Evolutionary conservation across 2,329 filamentous ascomycete species (phyloP), one percentile per base, ranked within the genome.

Genomic region (Pezicula rhizophila): DNA sequence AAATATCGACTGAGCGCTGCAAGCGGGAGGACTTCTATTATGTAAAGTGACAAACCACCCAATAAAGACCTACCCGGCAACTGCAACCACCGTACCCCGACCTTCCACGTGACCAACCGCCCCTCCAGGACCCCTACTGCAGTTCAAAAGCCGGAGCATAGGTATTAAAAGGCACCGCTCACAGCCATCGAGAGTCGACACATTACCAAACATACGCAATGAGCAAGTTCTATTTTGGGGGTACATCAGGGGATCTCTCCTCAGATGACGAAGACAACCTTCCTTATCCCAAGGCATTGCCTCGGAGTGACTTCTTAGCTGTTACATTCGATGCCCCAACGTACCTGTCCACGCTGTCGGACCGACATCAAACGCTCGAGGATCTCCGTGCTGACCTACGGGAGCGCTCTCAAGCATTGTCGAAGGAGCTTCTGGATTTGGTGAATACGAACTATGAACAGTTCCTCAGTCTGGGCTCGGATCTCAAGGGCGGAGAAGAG

Each of bases 401-500:
- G 40, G 81, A 90, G 50, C 79, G 95, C 46, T 88, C 84, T 57
- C 80, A 87, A 58, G 78, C 85, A 17, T 84, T 99, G 52, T 87
- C 84, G 61, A 81, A 85, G 54, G 93, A 99, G 70, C 77, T 99
- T 2, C 76, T 99, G 15, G 92, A 96, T 69, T 80, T 99, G 7
- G 93, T 99, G 57, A 99, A 99, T 64, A 80, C 85, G 45, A 95
- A 99, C 68, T 97, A 99, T 66, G 85, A 89, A 42, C 87, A 92
- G 49, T 99, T 99, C 60, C 69, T 99, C 4, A 84, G 84, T 0
- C 71, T 99, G 0, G 95, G 93, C 0, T 82, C 79, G 42, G 87
- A 89, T 59, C 71, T 99, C 39, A 80, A 82, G 47, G 91, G 91
- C 2, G 95, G 95, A 7, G 91, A 95, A 62, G 92, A 96, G 60